Evolutionary conservation across 1,284 basidiomycete species (phyloP), one percentile per base, ranked within the genome.

Genomic region (Sporisorium exsertum): DNA sequence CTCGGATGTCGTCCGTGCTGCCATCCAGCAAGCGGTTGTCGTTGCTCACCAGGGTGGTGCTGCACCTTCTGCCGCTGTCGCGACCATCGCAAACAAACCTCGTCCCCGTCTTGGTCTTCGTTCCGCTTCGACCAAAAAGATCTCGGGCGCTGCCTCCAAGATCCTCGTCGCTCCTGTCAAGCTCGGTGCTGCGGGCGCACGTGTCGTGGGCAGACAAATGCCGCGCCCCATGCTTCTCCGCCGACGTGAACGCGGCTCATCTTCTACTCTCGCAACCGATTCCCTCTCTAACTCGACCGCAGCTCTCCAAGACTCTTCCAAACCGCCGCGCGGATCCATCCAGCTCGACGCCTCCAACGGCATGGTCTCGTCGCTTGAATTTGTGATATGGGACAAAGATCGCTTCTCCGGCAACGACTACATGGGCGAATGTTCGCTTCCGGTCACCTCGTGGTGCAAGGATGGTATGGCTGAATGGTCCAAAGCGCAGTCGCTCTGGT

Each of bases 331-430:
- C 8, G 73, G 73, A 20, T 76, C 69, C 9, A 76, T 79, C 32
- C 72, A 70, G 29, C 69, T 79, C 52, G 70, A 76, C 27, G 73
- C 65, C 10, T 65, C 69, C 59, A 76, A 76, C 40, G 73, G 62
- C 33, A 66, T 68, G 42, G 73, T 76, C 62, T 69, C 65, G 2
- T 60, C 69, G 18, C 69, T 97, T 54, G 94, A 97, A 84, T 88
- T 94, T 51, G 91, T 97, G 33, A 88, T 94, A 0, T 98, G 95
- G 95, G 94, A 96, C 87, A 94, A 93, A 87, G 95, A 96, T 82
- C 78, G 86, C 53, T 72, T 78, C 43, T 79, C 76, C 76, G 90
- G 89, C 83, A 95, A 96, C 87, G 95, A 97, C 65, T 98, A 97
- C 86, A 89, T 98, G 53, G 96, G 96, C 32, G 96, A 98, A 86